Percentiles rank a stretch among this genome's conserved stretches.
phyloP scores from a whole-genome alignment of 2,329 filamentous ascomycete species.

The Sordariomycetes sp. region DNA sequence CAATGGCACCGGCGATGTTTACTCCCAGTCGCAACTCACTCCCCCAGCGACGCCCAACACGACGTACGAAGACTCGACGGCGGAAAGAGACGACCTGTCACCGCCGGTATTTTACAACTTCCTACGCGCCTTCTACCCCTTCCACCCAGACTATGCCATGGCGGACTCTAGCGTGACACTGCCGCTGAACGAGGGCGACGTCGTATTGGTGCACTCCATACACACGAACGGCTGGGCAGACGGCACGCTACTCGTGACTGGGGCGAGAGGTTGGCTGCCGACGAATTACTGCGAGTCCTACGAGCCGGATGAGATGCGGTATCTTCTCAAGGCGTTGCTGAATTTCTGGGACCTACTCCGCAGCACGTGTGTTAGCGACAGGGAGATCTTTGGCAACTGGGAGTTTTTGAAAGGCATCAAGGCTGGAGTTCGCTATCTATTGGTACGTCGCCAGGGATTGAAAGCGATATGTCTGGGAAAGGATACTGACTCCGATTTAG shows the following conservation, averaged over 20 bases:
- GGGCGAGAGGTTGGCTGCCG: slow-evolving; percentile 85
- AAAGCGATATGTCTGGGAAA: neutral
- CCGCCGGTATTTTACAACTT: slow-evolving; percentile 82
- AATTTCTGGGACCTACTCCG: slow-evolving; percentile 87
- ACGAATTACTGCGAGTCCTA: slow-evolving; percentile 98
- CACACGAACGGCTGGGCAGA: slow-evolving; percentile 99
- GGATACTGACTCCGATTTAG: slow-evolving; percentile 25
- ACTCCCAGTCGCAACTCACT: slow-evolving; percentile 52
- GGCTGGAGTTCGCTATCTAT: slow-evolving; percentile 76
- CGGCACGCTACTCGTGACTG: slow-evolving; percentile 75
- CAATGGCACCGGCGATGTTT: slow-evolving; percentile 22
- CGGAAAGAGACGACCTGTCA: slow-evolving; percentile 21
- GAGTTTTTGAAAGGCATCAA: slow-evolving; percentile 93
- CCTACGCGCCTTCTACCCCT: slow-evolving; percentile 85
- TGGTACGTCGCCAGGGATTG: slow-evolving; percentile 44
- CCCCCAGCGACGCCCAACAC: slow-evolving; percentile 64
- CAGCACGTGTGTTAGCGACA: slow-evolving; percentile 62
- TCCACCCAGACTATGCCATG: slow-evolving; percentile 64
- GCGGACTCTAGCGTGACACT: slow-evolving; percentile 81
- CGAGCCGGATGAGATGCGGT: slow-evolving; percentile 76
- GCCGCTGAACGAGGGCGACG: slow-evolving; percentile 77
- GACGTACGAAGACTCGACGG: slow-evolving; percentile 43
- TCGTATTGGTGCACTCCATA: slow-evolving; percentile 88
- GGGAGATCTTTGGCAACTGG: slow-evolving; percentile 73
- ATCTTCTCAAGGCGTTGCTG: slow-evolving; percentile 70